These are phyloP conservation scores for Teratosphaeriaceae sp. DNA, from an alignment of 2,329 filamentous ascomycete genomes.

Conservation along the genomic window DNA sequence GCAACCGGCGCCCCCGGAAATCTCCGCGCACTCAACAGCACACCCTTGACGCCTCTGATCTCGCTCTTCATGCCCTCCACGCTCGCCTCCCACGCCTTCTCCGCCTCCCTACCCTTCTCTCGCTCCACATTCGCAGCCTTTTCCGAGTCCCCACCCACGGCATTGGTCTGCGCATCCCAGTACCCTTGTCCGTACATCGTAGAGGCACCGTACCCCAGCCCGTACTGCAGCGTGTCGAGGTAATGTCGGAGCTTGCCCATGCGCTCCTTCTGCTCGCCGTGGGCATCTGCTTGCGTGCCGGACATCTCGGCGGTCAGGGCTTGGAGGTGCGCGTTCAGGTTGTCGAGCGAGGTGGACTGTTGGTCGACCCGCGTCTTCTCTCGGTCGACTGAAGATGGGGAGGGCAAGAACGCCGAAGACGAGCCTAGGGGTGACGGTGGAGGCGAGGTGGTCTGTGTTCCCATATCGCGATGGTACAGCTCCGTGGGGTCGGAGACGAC, in stretches of 20 bases:
- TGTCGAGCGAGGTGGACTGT: slow-evolving; percentile 33
- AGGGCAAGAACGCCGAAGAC: slow-evolving; percentile 20
- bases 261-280: slow-evolving; percentile 48
- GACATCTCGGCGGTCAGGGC: no score
- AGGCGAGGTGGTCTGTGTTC: slow-evolving; percentile 67
- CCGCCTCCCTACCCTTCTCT: background rate
- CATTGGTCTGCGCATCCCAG: no score
- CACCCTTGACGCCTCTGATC: slow-evolving; percentile 72
- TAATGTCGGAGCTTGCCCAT: slow-evolving; percentile 55
- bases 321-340: slow-evolving; percentile 48
- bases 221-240: slow-evolving; percentile 54
- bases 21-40: slow-evolving; percentile 65
- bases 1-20: slow-evolving; percentile 42
- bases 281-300: no score
- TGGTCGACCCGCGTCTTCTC: background rate
- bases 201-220: no score
- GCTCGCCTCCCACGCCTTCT: slow-evolving; percentile 8
- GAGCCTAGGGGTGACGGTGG: slow-evolving; percentile 35
- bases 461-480: slow-evolving; percentile 74
- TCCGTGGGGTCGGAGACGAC: slow-evolving; percentile 60
- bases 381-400: background rate
- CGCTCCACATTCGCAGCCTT: background rate
- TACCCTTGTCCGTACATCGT: no score
- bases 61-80: slow-evolving; percentile 66
- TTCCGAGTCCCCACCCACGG: background rate